phyloP scores from a whole-genome alignment of 345 rosid genomes.

The Lumnitzera littorea region DNA sequence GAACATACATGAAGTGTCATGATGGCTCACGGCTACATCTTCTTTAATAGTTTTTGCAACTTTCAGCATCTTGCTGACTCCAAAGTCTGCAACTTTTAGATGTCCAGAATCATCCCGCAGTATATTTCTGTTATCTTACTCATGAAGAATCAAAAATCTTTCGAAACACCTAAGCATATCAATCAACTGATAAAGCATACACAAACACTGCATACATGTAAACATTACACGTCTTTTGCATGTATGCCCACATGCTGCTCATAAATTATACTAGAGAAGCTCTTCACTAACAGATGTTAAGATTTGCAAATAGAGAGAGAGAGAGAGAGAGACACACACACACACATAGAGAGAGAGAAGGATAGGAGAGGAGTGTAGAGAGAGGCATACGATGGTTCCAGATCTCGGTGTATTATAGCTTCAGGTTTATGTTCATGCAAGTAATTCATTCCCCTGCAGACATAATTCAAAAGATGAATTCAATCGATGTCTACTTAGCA shows the following conservation, averaged over 20 bases:
- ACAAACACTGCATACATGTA: constrained; percentile 5
- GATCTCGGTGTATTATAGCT: constrained; percentile 75
- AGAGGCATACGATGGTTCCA: constrained; percentile 75
- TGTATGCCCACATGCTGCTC: neutral
- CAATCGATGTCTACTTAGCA: neutral
- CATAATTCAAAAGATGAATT: constrained; percentile 4
- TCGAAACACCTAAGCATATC: constrained; percentile 17
- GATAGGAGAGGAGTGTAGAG: constrained; percentile 4
- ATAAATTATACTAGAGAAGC: too few species aligned
- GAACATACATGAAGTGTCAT: constrained; percentile 61
- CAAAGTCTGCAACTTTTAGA: constrained; percentile 72
- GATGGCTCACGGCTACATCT: constrained; percentile 37
- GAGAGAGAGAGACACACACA: too few species aligned
- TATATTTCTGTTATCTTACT: constrained; percentile 63
- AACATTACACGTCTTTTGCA: neutral
- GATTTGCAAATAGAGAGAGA: too few species aligned
- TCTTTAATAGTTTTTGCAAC: constrained; percentile 52
- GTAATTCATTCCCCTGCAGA: constrained; percentile 82
- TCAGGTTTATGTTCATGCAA: constrained; percentile 80
- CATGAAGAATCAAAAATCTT: constrained; percentile 30
- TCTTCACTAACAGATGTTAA: too few species aligned
- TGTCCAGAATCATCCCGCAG: constrained; percentile 73
- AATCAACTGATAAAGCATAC: constrained; percentile 2
- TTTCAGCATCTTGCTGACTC: constrained; percentile 56
- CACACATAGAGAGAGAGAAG: neutral